Evolutionary conservation across 768 basidiomycete species (phyloP), one percentile per base, ranked within the genome.

Genomic region (Kwoniella sp.): DNA sequence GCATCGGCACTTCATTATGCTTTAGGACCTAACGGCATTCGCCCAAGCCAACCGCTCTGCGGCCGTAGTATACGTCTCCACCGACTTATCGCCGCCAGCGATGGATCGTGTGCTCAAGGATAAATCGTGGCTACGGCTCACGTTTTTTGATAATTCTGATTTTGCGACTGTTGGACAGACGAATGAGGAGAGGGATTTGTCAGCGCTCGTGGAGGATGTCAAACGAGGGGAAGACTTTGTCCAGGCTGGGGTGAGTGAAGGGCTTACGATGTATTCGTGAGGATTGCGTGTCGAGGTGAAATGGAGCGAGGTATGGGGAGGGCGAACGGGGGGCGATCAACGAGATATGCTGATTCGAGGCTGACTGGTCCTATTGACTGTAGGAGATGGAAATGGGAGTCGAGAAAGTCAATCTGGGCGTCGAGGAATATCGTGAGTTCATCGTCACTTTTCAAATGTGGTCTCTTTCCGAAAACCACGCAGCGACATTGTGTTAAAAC

Each of bases 221-320:
- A 66, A 72, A 52, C 62, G 79, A 47, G 77, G 76, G 20, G 79
- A 80, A 66, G 76, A 76, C 20, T 80, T 80, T 41, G 67, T 80
- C 0, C 71, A 73, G 45, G 79, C 75, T 47, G 78, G 76, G 7
- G 75, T 76, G 62, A 57, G 72, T 69, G 51, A 55, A 63, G 17
- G 17, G 11, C 13, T 20, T 25, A 54, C 25, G 13, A 25, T 41
- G n/a, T n/a, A n/a, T n/a, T n/a, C n/a, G n/a, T n/a, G n/a, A n/a
- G n/a, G n/a, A n/a, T n/a, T n/a, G n/a, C n/a, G n/a, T n/a, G n/a
- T n/a, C n/a, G n/a, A n/a, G n/a, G n/a, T n/a, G n/a, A n/a, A n/a
- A n/a, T n/a, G n/a, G n/a, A n/a, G n/a, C n/a, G n/a, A n/a, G n/a
- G n/a, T n/a, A n/a, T n/a, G n/a, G n/a, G n/a, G n/a, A n/a, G n/a